phyloP scores from a whole-genome alignment of 1,284 basidiomycete genomes.

The Trichosporon asahii region DNA sequence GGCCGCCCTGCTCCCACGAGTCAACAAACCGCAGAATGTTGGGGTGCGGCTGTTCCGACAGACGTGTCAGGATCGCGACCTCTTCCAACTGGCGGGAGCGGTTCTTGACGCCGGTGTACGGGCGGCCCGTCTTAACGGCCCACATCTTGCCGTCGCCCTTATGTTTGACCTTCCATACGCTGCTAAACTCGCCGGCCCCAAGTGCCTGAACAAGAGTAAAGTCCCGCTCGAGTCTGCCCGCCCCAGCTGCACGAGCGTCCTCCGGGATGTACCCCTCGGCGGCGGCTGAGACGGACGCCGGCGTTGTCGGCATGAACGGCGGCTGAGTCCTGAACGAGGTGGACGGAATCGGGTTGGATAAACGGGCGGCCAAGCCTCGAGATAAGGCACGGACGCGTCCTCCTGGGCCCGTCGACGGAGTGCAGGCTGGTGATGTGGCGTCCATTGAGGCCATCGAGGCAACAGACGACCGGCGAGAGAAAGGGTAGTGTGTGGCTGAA shows the following conservation, averaged over 20 bases:
- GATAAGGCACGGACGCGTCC: conserved; percentile 17
- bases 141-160: conserved; percentile 64
- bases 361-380: conserved; percentile 37
- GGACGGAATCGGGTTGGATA: conserved; percentile 49
- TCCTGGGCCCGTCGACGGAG: conserved; percentile 5
- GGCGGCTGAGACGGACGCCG: conserved; percentile 8
- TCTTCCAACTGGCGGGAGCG: conserved; percentile 88
- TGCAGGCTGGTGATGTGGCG: conserved; percentile 10
- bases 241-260: conserved; percentile 15
- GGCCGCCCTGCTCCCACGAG: conserved; percentile 90
- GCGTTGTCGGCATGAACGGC: conserved; percentile 11
- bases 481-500: conserved; percentile 33
- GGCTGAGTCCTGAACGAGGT: conserved; percentile 32
- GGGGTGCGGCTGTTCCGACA: conserved; percentile 61
- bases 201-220: conserved; percentile 77
- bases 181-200: conserved; percentile 89
- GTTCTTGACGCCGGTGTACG: conserved; percentile 73
- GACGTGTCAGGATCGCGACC: conserved; percentile 79
- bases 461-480: conserved; percentile 30
- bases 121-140: conserved; percentile 91
- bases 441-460: conserved; percentile 14
- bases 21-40: conserved; percentile 84
- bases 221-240: conserved; percentile 45
- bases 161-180: conserved; percentile 81
- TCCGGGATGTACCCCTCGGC: conserved; percentile 15